These are phyloP conservation scores for Boletus insuetus DNA, from an alignment of 768 basidiomycete species.

Conservation along the genomic window DNA sequence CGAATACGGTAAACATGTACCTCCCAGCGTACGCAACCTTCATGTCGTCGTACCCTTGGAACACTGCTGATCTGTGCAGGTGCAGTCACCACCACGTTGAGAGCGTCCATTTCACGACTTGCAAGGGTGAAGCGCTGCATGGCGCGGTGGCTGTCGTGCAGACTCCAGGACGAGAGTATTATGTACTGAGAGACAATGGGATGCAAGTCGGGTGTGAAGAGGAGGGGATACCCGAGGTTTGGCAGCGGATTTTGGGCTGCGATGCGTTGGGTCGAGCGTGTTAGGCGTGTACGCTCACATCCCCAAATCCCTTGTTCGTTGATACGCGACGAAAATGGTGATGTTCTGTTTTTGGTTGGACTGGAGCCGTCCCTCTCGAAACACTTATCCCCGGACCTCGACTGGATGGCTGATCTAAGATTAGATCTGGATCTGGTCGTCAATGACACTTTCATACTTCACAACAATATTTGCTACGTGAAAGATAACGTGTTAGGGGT, in stretches of 20 bases:
- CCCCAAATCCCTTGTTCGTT: too few relatives aligned
- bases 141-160: conserved; percentile 65
- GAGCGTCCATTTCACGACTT: conserved; percentile 61
- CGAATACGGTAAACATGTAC: conserved; percentile 56
- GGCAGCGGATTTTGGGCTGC: conserved; percentile 61
- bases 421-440: too few relatives aligned
- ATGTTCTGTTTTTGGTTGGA: not conserved
- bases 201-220: conserved; percentile 78
- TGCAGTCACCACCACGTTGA: conserved; percentile 64
- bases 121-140: conserved; percentile 47
- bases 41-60: not conserved
- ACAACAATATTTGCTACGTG: too few relatives aligned
- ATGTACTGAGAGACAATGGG: conserved; percentile 69
- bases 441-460: too few relatives aligned
- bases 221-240: conserved; percentile 60
- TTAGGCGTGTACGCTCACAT: not conserved
- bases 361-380: too few relatives aligned
- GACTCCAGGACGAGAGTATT: conserved; percentile 67
- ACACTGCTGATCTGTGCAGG: conserved; percentile 34
- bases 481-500: too few relatives aligned
- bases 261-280: conserved; percentile 18
- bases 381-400: too few relatives aligned
- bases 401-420: too few relatives aligned
- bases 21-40: conserved; percentile 55
- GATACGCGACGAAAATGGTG: too few relatives aligned